Conservation (phyloP, 78 protist genomes). For the Protostelium mycophagum region DNA sequence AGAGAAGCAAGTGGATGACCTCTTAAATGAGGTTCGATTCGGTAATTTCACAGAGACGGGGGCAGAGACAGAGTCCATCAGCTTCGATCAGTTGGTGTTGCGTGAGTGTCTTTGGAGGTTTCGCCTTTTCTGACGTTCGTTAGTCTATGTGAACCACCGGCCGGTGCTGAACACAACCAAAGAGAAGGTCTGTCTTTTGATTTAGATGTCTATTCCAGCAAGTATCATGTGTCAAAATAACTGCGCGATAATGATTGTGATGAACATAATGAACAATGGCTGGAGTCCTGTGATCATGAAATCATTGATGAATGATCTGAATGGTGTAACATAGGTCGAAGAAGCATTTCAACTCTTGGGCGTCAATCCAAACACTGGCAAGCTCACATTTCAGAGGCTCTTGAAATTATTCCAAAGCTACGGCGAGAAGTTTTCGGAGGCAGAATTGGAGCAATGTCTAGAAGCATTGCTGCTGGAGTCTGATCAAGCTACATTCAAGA, state of each 20-base stretch:
- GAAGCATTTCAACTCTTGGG: conserved; percentile 48
- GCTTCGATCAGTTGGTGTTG: conserved; percentile 6
- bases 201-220: no score
- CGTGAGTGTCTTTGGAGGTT: background rate
- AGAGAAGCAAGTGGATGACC: conserved; percentile 6
- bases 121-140: background rate
- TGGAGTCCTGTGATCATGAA: no score
- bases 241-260: no score
- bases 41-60: background rate
- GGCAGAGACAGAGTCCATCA: background rate
- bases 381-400: conserved; percentile 10
- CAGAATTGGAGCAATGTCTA: background rate
- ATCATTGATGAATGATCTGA: no score
- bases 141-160: conserved; percentile 67
- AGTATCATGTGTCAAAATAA: no score
- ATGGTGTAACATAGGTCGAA: conserved; percentile 18
- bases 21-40: conserved; percentile 7
- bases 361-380: conserved; percentile 50
- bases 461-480: background rate
- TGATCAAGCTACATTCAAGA: background rate
- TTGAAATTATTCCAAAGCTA: background rate
- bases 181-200: no score
- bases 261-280: no score
- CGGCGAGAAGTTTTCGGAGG: conserved; percentile 10
- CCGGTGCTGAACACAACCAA: conserved; percentile 43